Evolutionary conservation across 805 yeast species (phyloP).

Genomic region (Scheffersomyces amazonensis): DNA sequence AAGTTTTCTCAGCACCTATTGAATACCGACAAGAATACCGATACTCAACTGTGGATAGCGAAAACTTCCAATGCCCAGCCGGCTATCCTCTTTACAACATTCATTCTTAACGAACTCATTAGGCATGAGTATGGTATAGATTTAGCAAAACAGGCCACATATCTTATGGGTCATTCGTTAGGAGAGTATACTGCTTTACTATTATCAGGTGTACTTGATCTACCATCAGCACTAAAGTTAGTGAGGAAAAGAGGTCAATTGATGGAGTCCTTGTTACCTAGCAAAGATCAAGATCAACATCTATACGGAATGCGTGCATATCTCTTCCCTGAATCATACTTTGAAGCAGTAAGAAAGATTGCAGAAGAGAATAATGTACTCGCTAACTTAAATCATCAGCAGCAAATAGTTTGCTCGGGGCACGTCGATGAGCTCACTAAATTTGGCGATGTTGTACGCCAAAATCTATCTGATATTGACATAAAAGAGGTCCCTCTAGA

Average conservation of each 20-base stretch:
- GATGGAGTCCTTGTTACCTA: constrained; percentile 31
- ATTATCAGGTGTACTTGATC: constrained; percentile 31
- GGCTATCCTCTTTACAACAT: constrained; percentile 44
- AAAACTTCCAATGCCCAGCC: constrained; percentile 53
- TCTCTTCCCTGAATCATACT: constrained; percentile 21
- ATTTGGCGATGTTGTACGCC: constrained; percentile 16
- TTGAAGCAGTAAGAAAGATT: constrained; percentile 16
- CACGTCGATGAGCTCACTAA: constrained; percentile 17
- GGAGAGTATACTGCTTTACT: constrained; percentile 49
- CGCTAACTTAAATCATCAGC: constrained; percentile 46
- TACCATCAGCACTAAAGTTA: constrained; percentile 35
- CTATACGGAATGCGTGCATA: constrained; percentile 38
- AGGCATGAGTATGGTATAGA: constrained; percentile 15
- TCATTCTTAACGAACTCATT: constrained; percentile 21
- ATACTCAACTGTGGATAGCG: constrained; percentile 16
- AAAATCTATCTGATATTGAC: constrained; percentile 13
- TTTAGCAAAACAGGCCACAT: constrained; percentile 13
- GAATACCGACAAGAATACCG: constrained; percentile 8
- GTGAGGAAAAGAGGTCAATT: constrained; percentile 44
- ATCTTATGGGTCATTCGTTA: constrained; percentile 46
- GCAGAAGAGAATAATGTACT: constrained; percentile 24
- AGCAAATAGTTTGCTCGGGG: constrained; percentile 48
- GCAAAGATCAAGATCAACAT: constrained; percentile 8
- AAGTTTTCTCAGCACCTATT: constrained; percentile 17
- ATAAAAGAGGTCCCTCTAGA: constrained; percentile 22